Evolutionary conservation across 2,329 filamentous ascomycete genomes (phyloP), one percentile per base, ranked within the genome.

Genomic region (Sporothrix brasiliensis): DNA sequence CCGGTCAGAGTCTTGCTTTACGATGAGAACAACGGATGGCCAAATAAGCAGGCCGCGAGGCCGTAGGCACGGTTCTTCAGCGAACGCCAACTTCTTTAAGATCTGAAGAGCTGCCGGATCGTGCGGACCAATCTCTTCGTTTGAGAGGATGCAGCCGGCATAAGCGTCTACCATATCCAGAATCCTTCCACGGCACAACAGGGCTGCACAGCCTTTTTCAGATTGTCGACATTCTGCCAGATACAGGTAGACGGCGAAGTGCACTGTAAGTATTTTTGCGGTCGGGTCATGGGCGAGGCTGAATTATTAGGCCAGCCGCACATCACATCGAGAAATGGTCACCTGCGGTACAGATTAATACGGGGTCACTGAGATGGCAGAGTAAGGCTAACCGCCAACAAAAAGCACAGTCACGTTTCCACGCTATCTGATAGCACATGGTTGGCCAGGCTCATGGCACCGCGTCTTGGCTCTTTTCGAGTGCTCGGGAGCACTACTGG

Each of bases 401-500:
- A 16, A 39, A 30, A 16, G 24, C 21, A 49, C 21, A 63, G 60
- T 4, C 21, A 47, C 11, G 9, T 27, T 27, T 63, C 27, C 24
- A 34, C 61, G 27, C 44, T 34, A 65, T 65, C 44, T 19, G 30
- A 24, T 27, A 19, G 14, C 24, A 65, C 44, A 21, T 65, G 61
- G 61, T 50, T 50, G 61, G 61, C 27, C 27, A 30, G 27, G 27
- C 44, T 21, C 58, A 47, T 63, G 58, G n/a, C 58, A 61, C 21
- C 21, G 16, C 34, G 50, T 67, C 49, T 49, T 63, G 60, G 60
- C 60, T 50, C 44, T 30, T n/a, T 44, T 30, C 63, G 63, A 30
- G 30, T 44, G 50, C 19, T n/a, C 65, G 65, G 65, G 49, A 53
- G 65, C 50, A 67, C 50, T 50, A 54, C 65, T 67, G 65, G 65